Conservation (phyloP, 108 stramenopile species). For the Cyclotella cryptica region DNA sequence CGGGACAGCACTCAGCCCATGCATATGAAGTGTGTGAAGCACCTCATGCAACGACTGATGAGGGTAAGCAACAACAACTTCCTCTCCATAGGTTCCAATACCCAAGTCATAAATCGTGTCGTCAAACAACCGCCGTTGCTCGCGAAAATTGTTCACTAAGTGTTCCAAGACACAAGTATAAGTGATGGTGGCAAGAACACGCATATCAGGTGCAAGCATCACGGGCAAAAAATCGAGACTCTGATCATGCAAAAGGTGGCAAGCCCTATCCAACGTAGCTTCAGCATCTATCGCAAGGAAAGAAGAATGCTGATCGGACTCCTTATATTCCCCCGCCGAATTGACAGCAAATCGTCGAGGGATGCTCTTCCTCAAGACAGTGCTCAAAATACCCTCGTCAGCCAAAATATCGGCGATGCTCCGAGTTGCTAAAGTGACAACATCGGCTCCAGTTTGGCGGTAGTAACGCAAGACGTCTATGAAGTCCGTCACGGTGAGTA, state of each 20-base stretch:
- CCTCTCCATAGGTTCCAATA: constrained; percentile 92
- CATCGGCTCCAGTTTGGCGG: constrained; percentile 64
- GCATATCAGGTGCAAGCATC: constrained; percentile 85
- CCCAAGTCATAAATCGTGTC: constrained; percentile 90
- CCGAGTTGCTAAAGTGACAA: constrained; percentile 72
- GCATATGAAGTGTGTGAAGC: constrained; percentile 73
- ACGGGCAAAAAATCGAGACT: constrained; percentile 86
- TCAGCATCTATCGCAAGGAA: constrained; percentile 74
- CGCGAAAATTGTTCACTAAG: constrained; percentile 94
- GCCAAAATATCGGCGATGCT: constrained; percentile 83
- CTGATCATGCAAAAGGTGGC: constrained; percentile 63
- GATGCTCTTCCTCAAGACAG: constrained; percentile 42
- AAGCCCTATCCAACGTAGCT: constrained; percentile 82
- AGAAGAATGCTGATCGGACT: constrained; percentile 46
- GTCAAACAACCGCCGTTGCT: constrained; percentile 95
- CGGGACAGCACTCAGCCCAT: constrained; percentile 79
- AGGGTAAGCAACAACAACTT: constrained; percentile 77
- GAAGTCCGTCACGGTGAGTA: constrained; percentile 96
- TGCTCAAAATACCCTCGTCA: constrained; percentile 57
- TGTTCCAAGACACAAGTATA: constrained; percentile 91
- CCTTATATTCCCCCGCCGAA: constrained; percentile 9
- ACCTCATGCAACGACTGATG: constrained; percentile 85
- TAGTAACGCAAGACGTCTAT: constrained; percentile 93
- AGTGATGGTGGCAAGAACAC: constrained; percentile 85
- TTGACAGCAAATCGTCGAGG: constrained; percentile 37